Evolutionary conservation across 228 moss, liverwort and hornwort genomes (phyloP).

Genomic region (Sphagnum fallax): DNA sequence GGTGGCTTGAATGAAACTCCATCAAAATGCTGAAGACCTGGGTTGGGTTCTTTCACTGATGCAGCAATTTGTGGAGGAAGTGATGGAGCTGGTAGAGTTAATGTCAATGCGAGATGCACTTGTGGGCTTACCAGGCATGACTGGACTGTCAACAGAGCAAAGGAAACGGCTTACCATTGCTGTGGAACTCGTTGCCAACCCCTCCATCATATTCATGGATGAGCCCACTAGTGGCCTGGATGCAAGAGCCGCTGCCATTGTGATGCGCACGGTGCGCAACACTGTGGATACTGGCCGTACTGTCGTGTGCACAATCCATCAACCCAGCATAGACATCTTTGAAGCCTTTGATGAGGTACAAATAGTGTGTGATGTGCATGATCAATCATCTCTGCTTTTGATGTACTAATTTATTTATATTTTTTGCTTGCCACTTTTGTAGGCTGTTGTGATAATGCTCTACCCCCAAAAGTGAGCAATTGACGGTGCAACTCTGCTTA

Average conservation of each 20-base stretch:
- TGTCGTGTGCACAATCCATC: constrained; percentile 11
- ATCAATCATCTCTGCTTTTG: too few species aligned
- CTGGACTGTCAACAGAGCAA: constrained; percentile 15
- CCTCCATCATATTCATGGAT: constrained; percentile 12
- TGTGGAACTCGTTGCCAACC: constrained; percentile 11
- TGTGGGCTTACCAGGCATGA: constrained; percentile 9
- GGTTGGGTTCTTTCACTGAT: too few species aligned
- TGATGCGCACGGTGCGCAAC: constrained; percentile 11
- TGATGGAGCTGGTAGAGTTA: constrained; percentile 12
- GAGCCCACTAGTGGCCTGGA: constrained; percentile 13
- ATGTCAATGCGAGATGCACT: constrained; percentile 2
- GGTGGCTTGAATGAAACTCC: too few species aligned
- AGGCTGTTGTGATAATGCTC: too few species aligned
- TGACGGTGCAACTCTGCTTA: too few species aligned
- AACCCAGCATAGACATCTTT: constrained; percentile 11
- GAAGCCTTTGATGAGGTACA: constrained; percentile 17
- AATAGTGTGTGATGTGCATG: too few species aligned
- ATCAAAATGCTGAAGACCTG: too few species aligned
- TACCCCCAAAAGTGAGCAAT: too few species aligned
- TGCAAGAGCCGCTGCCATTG: constrained; percentile 8
- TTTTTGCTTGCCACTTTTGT: too few species aligned
- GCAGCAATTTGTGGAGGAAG: constrained; percentile 13
- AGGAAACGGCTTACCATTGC: constrained; percentile 12
- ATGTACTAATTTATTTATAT: too few species aligned
- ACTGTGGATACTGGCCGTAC: constrained; percentile 11